Base-by-base conservation (phyloP, 768 basidiomycete species). In the Phlebiopsis flavidoalba region DNA sequence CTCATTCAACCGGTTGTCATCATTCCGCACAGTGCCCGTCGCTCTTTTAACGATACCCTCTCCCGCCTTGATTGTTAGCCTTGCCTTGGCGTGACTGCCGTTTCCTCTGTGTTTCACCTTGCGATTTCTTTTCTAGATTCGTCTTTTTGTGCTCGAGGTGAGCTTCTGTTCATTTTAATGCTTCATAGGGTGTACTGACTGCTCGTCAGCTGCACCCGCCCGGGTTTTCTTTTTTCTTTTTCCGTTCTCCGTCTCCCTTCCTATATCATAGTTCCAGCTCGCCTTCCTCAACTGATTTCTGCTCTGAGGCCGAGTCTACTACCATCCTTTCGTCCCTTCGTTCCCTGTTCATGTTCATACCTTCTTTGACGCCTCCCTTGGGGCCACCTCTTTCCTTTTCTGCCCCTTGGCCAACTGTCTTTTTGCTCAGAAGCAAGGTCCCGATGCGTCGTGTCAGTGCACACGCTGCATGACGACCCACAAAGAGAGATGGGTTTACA, bases 371-470 rank as follows among this genome's bases (percentile, higher is more conserved):
- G 10, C 40, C 40, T 10, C 47, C 46, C 52, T 21, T 60, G 51
- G 22, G 58, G 6, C 49, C n/a, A n/a, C 36, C 33, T 31, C 33
- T 17, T 58, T 58, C 57, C 31, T 33, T 45, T 58, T 58, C 54
- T 55, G 37, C 24, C 35, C 53, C 31, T 21, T 36, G 54, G 54
- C 54, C 54, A 37, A 12, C n/a, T 55, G 54, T 55, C n/a, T n/a
- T n/a, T 40, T 55, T 55, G 54, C 11, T 43, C n/a, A n/a, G n/a
- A 43, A 55, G 54, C 36, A 43, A 35, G 54, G 54, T 55, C 54
- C 43, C 36, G 54, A n/a, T n/a, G 54, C 54, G 54, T 24, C 54
- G 54, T 31, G 35, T 37, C 40, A 40, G 54, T n/a, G 8, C 8
- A 43, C 40, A 43, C 40, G 17, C 40, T 17, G 40, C 40, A 53